Percentiles rank a stretch among this genome's conserved stretches.
phyloP scores from a whole-genome alignment of 768 basidiomycete species.

The Leccinum olivaceopallidum region DNA sequence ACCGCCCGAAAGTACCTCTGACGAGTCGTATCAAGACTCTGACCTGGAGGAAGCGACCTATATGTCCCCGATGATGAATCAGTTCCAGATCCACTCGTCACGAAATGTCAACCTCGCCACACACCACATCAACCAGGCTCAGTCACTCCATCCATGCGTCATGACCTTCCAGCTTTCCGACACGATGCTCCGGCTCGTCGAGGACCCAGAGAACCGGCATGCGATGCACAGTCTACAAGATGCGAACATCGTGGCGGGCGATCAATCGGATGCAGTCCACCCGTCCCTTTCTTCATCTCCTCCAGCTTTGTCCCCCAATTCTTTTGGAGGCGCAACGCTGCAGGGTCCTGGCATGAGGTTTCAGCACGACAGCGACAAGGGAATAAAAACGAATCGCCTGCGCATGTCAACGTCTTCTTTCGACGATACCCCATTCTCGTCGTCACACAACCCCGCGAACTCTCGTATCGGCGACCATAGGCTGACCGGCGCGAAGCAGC shows the following conservation, averaged over 20 bases:
- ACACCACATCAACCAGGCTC: conserved; percentile 10
- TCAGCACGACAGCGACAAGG: conserved; percentile 16
- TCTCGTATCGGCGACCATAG: conserved; percentile 13
- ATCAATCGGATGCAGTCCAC: conserved; percentile 14
- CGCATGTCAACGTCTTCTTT: conserved; percentile 13
- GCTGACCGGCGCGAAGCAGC: conserved; percentile 10
- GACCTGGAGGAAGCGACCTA: conserved; percentile 25
- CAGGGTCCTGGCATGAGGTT: conserved; percentile 30
- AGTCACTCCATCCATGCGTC: conserved; percentile 25
- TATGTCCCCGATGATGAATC: conserved; percentile 35
- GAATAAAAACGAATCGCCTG: conserved; percentile 12
- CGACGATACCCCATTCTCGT: conserved; percentile 8
- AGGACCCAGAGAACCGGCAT: conserved; percentile 30
- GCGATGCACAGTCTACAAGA: conserved; percentile 19
- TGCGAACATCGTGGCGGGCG: conserved; percentile 19
- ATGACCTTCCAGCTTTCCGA: conserved; percentile 35
- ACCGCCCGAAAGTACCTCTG: conserved; percentile 32
- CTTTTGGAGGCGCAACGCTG: conserved; percentile 4
- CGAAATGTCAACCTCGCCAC: conserved; percentile 8
- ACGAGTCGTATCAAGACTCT: conserved; percentile 31
- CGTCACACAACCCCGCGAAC: conserved; percentile 11
- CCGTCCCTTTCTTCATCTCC: conserved; percentile 6
- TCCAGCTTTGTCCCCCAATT: conserved; percentile 3
- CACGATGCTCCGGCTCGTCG: conserved; percentile 22
- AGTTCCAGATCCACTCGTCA: conserved; percentile 29